Base-by-base conservation (phyloP, 139 green algal species). In the Chlamydomonas sp. region DNA sequence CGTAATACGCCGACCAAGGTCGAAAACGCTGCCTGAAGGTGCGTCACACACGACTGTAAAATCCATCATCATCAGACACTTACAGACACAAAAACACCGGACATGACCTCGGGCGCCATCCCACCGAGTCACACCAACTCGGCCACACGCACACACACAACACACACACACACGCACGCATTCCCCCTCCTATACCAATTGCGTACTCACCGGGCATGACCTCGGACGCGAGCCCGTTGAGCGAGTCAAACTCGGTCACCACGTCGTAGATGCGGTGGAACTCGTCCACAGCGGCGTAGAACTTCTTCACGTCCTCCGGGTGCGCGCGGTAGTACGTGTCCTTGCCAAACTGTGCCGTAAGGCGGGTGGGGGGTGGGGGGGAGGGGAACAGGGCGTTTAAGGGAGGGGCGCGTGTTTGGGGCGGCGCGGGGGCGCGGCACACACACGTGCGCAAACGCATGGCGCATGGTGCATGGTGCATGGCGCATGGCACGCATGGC, bases 261-360 rank as follows among this genome's bases (percentile, higher is more conserved):
- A 74, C 64, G 30, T 82, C 76, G 50, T 76, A 82, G 28, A 74
- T 74, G 24, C 65, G 48, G 64, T 82, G 76, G 72, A 82, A 82
- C 36, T 75, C 76, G 8, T 86, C 76, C 13, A 79, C 77, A 35
- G 81, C 76, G 5, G n/a, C 26, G 37, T 86, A 86, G 60, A 86
- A 83, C 70, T 79, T 82, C 65, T 76, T 73, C 36, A 86, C 59
- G 69, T 86, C 81, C 49, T 83, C 81, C 1, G 81, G 76, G 72
- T 86, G 81, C 0, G 81, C 69, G 38, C 81, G 79, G 75, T 87
- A 83, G 75, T 84, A 87, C 69, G 78, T 76, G 72, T 83, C 81
- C 75, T 82, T 83, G 72, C 77, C 75, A 48, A 81, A 80, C 77
- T 82, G 76, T 50, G 54, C 16, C n/a, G n/a, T n/a, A n/a, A n/a